phyloP scores from a whole-genome alignment of 2,329 filamentous ascomycete genomes.

The Aspergillus ochraceus region DNA sequence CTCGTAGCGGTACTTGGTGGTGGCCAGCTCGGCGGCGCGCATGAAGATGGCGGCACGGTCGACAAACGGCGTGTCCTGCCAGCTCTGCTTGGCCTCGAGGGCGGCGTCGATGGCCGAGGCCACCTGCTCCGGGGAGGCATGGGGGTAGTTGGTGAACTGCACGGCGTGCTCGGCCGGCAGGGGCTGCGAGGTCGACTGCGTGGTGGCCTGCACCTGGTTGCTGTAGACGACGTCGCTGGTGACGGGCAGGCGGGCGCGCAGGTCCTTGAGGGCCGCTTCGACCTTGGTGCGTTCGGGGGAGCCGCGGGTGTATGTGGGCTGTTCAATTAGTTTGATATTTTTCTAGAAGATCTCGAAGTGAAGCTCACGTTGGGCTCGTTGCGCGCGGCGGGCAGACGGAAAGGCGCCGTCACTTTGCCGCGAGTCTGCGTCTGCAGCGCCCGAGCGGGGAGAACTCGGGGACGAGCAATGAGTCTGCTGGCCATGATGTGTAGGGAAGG shows the following conservation, averaged over 20 bases:
- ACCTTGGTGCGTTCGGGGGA: constrained; percentile 37
- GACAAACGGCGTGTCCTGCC: constrained; percentile 82
- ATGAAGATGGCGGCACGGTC: constrained; percentile 89
- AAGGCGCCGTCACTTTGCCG: constrained; percentile 28
- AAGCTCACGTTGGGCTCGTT: constrained; percentile 37
- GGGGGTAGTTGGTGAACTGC: constrained; percentile 77
- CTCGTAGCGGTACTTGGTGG: constrained; percentile 89
- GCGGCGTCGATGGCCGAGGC: constrained; percentile 76
- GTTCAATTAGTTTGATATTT: background rate
- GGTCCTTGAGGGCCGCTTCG: constrained; percentile 29
- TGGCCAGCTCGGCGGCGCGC: constrained; percentile 86
- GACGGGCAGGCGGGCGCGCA: constrained; percentile 36
- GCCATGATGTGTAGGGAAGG: background rate
- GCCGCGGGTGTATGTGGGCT: constrained; percentile 28
- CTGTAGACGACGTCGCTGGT: constrained; percentile 31
- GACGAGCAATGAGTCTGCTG: background rate
- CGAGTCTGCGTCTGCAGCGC: constrained; percentile 13
- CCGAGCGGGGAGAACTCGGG: background rate
- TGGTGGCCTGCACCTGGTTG: constrained; percentile 25
- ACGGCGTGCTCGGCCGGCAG: constrained; percentile 41
- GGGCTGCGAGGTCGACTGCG: constrained; percentile 27
- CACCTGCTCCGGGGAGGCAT: constrained; percentile 73
- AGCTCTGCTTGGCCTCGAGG: constrained; percentile 74
- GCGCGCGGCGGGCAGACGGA: constrained; percentile 30
- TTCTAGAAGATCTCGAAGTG: too few relatives aligned